Percentiles rank a stretch among this genome's conserved stretches.
Evolutionary conservation across 2,329 filamentous ascomycete species (phyloP).

Genomic region (Aspergillus puulaauensis): DNA sequence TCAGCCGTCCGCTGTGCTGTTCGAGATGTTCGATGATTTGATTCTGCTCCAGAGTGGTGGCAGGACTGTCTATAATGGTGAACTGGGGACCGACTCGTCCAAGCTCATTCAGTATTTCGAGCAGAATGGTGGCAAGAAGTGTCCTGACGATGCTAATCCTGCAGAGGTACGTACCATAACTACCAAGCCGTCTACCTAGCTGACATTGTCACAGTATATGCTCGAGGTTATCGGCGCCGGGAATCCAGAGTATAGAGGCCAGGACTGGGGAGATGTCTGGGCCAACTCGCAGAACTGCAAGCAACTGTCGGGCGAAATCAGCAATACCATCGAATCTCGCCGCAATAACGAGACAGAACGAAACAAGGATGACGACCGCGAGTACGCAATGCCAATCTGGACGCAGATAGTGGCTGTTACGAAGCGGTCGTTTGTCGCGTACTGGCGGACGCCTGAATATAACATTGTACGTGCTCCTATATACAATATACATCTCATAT

Average conservation of each 20-base stretch:
- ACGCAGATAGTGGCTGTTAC: slow-evolving; percentile 57
- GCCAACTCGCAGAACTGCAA: slow-evolving; percentile 51
- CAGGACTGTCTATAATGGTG: slow-evolving; percentile 80
- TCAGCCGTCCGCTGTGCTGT: slow-evolving; percentile 81
- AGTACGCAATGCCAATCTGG: slow-evolving; percentile 62
- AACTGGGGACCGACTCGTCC: slow-evolving; percentile 73
- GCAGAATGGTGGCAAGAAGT: slow-evolving; percentile 60
- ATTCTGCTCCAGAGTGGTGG: slow-evolving; percentile 76
- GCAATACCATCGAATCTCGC: slow-evolving; percentile 51
- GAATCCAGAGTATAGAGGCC: slow-evolving; percentile 58
- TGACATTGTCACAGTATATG: slow-evolving; percentile 65
- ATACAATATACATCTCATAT: not conserved
- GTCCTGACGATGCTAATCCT: slow-evolving; percentile 64
- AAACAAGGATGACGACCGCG: slow-evolving; percentile 52
- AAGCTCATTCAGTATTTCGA: slow-evolving; percentile 72
- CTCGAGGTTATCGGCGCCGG: slow-evolving; percentile 69
- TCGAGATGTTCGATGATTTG: slow-evolving; percentile 84
- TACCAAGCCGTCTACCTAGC: not conserved
- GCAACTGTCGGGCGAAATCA: slow-evolving; percentile 51
- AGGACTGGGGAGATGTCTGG: slow-evolving; percentile 67
- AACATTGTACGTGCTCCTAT: slow-evolving; percentile 30
- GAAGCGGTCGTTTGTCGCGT: slow-evolving; percentile 59
- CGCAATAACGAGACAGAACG: slow-evolving; percentile 38
- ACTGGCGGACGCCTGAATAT: slow-evolving; percentile 67
- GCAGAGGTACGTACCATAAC: slow-evolving; percentile 52